Evolutionary conservation across 352 stramenopile species (phyloP), one percentile per base, ranked within the genome.

Genomic region (Thalassiosira mediterranea): DNA sequence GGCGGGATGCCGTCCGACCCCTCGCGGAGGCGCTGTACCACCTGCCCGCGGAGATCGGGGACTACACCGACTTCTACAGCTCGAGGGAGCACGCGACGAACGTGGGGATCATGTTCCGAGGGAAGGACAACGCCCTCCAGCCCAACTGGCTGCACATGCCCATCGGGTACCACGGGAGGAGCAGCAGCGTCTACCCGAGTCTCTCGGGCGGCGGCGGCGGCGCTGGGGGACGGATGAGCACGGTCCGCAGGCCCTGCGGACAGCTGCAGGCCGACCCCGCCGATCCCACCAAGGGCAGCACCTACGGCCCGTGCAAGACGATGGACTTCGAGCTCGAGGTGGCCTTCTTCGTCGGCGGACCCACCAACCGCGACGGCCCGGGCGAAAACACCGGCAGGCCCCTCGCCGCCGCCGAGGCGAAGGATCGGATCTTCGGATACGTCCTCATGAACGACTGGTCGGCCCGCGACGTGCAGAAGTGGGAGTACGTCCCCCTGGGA

Each of bases 61-160:
- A 98, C 84, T 98, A 98, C 87, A 98, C 96, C 21, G 96, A 99
- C 79, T 99, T 99, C 70, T 99, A 98, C 88, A 96, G 93, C 64
- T 97, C 93, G 26, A 89, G 95, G 15, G 95, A 98, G 81, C 96
- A 98, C 86, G 96, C 96, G 11, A 98, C 95, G 46, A 98, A 98
- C 69, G 82, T 90, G 5, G 79, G 83, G 3, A 90, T 76, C 21
- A 91, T 91, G 83, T 92, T 90, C 62, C 79, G 84, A 11, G 89
- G 91, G 19, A 92, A 96, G 71, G 95, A 98, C 38, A 98, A 98
- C 76, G 96, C 96, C 10, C 88, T 99, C n/a, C 95, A 98, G 76
- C 95, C 95, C 29, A 98, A 98, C 81, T 99, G 96, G 95, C 87
- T 98, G 4, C 95, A 98, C 79, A 86, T 98, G 71, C 96, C 96